phyloP scores from a whole-genome alignment of 1,139 yeast species.

The Hyphopichia buzzinii region DNA sequence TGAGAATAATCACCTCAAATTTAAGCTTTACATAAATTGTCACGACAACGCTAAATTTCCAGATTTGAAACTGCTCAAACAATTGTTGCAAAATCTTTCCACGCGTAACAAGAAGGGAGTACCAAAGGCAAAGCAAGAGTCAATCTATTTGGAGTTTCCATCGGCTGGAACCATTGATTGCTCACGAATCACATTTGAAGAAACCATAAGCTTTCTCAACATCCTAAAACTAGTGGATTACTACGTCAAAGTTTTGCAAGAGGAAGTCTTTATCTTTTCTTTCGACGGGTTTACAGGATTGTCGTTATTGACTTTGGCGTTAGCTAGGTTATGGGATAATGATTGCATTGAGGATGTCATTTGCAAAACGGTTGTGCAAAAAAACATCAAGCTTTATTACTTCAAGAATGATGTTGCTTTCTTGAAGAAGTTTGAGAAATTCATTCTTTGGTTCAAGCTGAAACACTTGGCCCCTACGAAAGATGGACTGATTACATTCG shows the following conservation, averaged over 20 bases:
- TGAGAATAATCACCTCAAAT: constrained; percentile 10
- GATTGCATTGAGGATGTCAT: constrained; percentile 26
- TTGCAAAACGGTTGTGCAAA: constrained; percentile 12
- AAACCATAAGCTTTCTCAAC: constrained; percentile 30
- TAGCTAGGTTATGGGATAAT: constrained; percentile 20
- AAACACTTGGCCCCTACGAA: constrained; percentile 8
- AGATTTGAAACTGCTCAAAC: constrained; percentile 13
- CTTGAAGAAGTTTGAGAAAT: constrained; percentile 31
- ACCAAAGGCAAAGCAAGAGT: constrained; percentile 7
- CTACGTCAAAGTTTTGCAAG: constrained; percentile 16
- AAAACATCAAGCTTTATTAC: constrained; percentile 26
- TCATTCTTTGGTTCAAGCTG: constrained; percentile 20
- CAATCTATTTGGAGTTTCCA: constrained; percentile 35
- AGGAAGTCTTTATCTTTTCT: constrained; percentile 31
- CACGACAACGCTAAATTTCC: constrained; percentile 36
- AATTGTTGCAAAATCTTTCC: constrained; percentile 14
- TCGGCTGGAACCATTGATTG: constrained; percentile 27
- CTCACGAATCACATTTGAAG: constrained; percentile 22
- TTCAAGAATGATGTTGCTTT: constrained; percentile 32
- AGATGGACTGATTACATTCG: not conserved
- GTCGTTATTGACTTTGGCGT: constrained; percentile 27
- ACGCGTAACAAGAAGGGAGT: constrained; percentile 9
- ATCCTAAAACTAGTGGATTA: constrained; percentile 28
- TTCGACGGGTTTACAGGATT: constrained; percentile 45
- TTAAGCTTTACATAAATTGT: constrained; percentile 35